These are phyloP conservation scores for Dryadomyces sulphureus DNA, from an alignment of 2,329 filamentous ascomycete species.

Conservation along the genomic window DNA sequence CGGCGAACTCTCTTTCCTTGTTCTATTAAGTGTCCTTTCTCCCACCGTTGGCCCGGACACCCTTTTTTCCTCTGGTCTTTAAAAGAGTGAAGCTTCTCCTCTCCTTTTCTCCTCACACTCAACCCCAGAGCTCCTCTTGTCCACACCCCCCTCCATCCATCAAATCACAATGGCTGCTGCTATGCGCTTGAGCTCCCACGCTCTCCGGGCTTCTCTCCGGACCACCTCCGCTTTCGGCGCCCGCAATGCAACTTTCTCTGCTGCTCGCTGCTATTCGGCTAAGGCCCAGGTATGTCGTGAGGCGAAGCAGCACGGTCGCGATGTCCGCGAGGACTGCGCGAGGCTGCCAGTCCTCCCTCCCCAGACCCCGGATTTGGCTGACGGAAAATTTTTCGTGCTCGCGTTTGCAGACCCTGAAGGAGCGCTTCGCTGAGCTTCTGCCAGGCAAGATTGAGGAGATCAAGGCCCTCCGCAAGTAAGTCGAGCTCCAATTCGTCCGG, in stretches of 20 bases:
- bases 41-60: background rate
- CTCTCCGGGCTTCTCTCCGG: conserved; percentile 63
- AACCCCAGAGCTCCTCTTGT: conserved; percentile 13
- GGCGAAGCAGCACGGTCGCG: background rate
- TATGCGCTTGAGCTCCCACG: conserved; percentile 65
- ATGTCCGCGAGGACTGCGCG: background rate
- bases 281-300: conserved; percentile 59
- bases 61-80: background rate
- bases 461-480: conserved; percentile 94
- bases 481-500: conserved; percentile 10
- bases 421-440: conserved; percentile 91
- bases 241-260: conserved; percentile 62
- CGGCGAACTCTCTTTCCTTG: background rate
- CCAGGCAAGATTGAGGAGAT: conserved; percentile 98
- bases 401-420: conserved; percentile 75
- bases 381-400: conserved; percentile 1
- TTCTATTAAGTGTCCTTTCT: conserved; percentile 1
- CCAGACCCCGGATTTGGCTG: background rate
- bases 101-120: conserved; percentile 13
- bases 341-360: no score
- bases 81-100: conserved; percentile 13
- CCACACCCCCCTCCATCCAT: conserved; percentile 3
- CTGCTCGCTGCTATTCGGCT: conserved; percentile 79
- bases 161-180: conserved; percentile 60
- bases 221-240: conserved; percentile 48